These are phyloP conservation scores for Strobilomyces confusus DNA, from an alignment of 768 basidiomycete genomes.

Conservation along the genomic window DNA sequence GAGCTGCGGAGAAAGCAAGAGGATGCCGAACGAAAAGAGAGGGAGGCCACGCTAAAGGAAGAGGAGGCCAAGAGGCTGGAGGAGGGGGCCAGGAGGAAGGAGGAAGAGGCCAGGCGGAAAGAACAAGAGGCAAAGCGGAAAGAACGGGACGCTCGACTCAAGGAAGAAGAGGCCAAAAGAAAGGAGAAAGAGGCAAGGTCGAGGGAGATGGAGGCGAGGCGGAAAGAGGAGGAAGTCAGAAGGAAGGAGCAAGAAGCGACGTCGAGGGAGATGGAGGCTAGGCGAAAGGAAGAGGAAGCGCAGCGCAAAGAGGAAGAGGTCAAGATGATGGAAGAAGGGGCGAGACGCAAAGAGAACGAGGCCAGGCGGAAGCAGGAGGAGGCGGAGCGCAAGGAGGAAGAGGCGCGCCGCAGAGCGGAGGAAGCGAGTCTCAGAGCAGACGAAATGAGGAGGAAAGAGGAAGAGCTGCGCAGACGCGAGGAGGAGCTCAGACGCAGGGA, in stretches of 20 bases:
- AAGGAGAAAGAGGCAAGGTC: slow-evolving; percentile 27
- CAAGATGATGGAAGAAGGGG: slow-evolving; percentile 24
- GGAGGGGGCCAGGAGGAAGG: slow-evolving; percentile 23
- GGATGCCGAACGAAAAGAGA: slow-evolving; percentile 29
- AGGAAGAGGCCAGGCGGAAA: slow-evolving; percentile 29
- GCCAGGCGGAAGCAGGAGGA: slow-evolving; percentile 29
- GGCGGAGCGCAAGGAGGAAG: slow-evolving; percentile 29
- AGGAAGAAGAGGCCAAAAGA: slow-evolving; percentile 25
- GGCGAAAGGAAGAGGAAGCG: slow-evolving; percentile 28
- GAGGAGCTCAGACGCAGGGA: slow-evolving; percentile 30
- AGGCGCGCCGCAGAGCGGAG: slow-evolving; percentile 25
- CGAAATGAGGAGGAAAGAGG: slow-evolving; percentile 25
- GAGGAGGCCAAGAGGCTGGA: slow-evolving; percentile 21
- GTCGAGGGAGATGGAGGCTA: slow-evolving; percentile 26
- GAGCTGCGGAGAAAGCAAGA: too few relatives aligned
- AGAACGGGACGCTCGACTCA: slow-evolving; percentile 17
- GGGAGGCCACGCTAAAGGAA: slow-evolving; percentile 19
- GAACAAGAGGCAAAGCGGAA: slow-evolving; percentile 29
- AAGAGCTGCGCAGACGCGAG: slow-evolving; percentile 23
- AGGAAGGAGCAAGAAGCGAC: slow-evolving; percentile 27
- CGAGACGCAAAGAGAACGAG: slow-evolving; percentile 28
- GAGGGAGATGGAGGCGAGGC: slow-evolving; percentile 20
- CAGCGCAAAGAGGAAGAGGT: slow-evolving; percentile 27
- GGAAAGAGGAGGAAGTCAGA: slow-evolving; percentile 19
- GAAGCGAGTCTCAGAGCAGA: slow-evolving; percentile 25